Percentiles rank a stretch among this genome's conserved stretches.
These are phyloP conservation scores for Stylosanthes scabra DNA, from an alignment of 331 rosid genomes.

Conservation along the genomic window DNA sequence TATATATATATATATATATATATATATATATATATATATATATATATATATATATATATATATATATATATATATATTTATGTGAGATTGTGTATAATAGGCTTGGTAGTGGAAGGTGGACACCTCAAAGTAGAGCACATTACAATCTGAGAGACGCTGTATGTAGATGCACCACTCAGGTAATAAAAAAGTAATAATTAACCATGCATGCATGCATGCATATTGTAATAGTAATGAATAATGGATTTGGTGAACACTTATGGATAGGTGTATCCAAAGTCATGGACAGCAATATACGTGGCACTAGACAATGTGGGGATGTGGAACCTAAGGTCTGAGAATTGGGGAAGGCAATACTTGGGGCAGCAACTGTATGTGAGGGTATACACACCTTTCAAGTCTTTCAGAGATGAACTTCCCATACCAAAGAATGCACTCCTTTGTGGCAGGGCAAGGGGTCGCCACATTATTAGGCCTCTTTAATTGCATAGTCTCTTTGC, in stretches of 20 bases:
- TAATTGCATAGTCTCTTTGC: slow-evolving; percentile 1
- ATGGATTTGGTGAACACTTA: too few relatives aligned
- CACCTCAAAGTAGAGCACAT: slow-evolving; percentile 55
- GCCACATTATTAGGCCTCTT: slow-evolving; percentile 55
- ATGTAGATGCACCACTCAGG: slow-evolving; percentile 71
- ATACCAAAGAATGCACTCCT: slow-evolving; percentile 69
- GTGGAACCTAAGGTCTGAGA: slow-evolving; percentile 78
- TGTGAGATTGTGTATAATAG: slow-evolving; percentile 12
- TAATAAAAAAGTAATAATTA: neutral
- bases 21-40: too few relatives aligned
- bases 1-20: too few relatives aligned
- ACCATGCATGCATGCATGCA: too few relatives aligned
- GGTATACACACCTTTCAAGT: slow-evolving; percentile 58
- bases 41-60: too few relatives aligned
- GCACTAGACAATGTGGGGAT: slow-evolving; percentile 75
- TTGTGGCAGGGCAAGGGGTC: slow-evolving; percentile 66
- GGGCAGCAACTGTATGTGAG: slow-evolving; percentile 78
- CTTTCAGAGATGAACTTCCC: slow-evolving; percentile 68
- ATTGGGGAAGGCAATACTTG: slow-evolving; percentile 77
- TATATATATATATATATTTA: neutral
- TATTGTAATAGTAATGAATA: neutral
- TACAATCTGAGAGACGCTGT: slow-evolving; percentile 74
- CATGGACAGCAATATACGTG: slow-evolving; percentile 80
- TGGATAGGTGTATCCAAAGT: slow-evolving; percentile 65
- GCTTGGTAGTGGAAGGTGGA: slow-evolving; percentile 80